These are phyloP conservation scores for Alternaria ethzedia DNA, from an alignment of 2,329 filamentous ascomycete species.

Conservation along the genomic window DNA sequence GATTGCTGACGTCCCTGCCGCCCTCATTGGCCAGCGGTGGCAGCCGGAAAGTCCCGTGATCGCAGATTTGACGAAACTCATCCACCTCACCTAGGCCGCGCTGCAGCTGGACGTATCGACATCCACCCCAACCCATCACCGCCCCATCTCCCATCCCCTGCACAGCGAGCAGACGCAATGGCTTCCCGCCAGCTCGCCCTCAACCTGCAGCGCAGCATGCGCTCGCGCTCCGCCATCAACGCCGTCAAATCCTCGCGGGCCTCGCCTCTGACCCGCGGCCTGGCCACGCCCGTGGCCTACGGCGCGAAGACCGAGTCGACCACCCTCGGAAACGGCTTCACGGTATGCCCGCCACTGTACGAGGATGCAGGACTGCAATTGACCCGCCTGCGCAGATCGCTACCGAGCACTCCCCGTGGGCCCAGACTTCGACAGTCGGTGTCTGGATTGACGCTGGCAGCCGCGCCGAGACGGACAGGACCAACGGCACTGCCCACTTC, in stretches of 20 bases:
- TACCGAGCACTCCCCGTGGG: conserved; percentile 96
- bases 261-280: conserved; percentile 79
- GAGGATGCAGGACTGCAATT: conserved; percentile 34
- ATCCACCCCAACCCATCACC: conserved; percentile 34
- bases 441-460: conserved; percentile 99
- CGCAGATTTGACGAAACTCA: conserved; percentile 30
- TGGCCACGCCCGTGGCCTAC: conserved; percentile 79
- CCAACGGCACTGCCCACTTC: conserved; percentile 99
- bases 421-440: conserved; percentile 96
- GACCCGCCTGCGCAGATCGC: conserved; percentile 72
- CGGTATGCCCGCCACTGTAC: conserved; percentile 63
- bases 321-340: conserved; percentile 96
- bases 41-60: conserved; percentile 26
- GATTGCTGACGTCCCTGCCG: conserved; percentile 23
- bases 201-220: conserved; percentile 89
- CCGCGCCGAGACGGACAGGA: conserved; percentile 96
- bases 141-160: conserved; percentile 32
- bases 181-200: conserved; percentile 96
- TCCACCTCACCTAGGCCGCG: conserved; percentile 32
- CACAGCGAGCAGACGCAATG: conserved; percentile 64
- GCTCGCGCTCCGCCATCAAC: conserved; percentile 84
- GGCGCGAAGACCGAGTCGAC: conserved; percentile 92
- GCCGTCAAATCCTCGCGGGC: conserved; percentile 60
- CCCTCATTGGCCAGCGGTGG: conserved; percentile 27
- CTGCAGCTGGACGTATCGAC: conserved; percentile 31